Conservation (phyloP, 176 grass and related monocot species). For the Cenchrus fungigraminus region DNA sequence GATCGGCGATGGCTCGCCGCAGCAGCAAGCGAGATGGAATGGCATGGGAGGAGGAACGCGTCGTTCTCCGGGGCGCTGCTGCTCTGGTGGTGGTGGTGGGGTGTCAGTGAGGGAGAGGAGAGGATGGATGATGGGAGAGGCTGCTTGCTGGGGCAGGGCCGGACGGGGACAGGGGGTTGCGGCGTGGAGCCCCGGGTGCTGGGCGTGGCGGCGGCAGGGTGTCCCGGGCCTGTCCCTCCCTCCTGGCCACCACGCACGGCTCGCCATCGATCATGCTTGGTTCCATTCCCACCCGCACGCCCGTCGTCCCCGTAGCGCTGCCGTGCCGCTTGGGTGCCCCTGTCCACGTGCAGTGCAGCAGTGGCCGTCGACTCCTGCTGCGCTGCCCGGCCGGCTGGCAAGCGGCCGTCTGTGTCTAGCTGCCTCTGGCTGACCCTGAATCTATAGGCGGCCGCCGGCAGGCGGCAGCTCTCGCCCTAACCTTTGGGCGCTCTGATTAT, state of each 20-base stretch:
- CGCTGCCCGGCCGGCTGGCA: neutral
- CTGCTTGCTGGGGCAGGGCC: neutral
- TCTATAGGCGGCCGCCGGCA: no score
- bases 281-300: no score
- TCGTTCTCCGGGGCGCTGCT: constrained; percentile 1
- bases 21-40: neutral
- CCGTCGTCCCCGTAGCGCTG: no score
- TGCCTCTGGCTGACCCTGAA: no score
- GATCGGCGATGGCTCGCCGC: neutral
- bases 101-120: neutral
- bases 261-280: neutral
- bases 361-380: neutral
- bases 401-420: no score
- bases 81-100: no score
- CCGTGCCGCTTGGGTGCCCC: no score
- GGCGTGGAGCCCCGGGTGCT: constrained; percentile 29
- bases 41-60: neutral
- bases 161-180: constrained; percentile 17
- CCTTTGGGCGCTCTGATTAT: neutral
- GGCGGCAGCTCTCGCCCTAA: no score
- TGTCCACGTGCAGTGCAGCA: neutral
- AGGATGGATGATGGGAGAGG: neutral
- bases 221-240: neutral
- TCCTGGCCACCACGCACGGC: neutral
- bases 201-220: constrained; percentile 45